Conservation (phyloP, 768 basidiomycete genomes). For the Serendipita vermifera region DNA sequence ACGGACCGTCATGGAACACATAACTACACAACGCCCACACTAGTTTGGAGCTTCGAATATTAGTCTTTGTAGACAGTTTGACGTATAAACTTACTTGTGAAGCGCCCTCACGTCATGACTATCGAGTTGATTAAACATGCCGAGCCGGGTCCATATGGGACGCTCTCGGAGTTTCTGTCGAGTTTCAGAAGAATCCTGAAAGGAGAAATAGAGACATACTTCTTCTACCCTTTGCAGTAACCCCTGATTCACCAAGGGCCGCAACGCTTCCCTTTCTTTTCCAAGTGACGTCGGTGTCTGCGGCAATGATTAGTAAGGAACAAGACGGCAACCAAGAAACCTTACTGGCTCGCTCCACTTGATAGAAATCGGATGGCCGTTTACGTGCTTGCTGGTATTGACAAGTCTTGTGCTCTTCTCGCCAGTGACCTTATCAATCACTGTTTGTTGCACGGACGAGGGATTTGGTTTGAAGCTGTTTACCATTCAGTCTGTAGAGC, state of each 20-base stretch:
- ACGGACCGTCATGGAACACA: conserved; percentile 87
- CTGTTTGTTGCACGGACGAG: conserved; percentile 54
- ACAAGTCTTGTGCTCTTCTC: conserved; percentile 74
- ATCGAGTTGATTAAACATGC: conserved; percentile 70
- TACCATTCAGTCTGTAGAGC: conserved; percentile 19
- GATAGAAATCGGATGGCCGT: conserved; percentile 60
- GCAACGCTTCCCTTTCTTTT: conserved; percentile 45
- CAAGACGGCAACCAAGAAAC: not conserved
- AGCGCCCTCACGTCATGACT: conserved; percentile 55
- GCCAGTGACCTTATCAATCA: conserved; percentile 61
- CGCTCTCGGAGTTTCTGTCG: conserved; percentile 41
- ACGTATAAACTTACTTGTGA: conserved; percentile 44
- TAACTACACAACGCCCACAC: conserved; percentile 73
- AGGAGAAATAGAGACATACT: conserved; percentile 25
- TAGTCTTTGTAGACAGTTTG: not conserved
- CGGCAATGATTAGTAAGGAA: conserved; percentile 8
- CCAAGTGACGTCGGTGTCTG: conserved; percentile 59
- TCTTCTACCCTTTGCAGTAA: conserved; percentile 43
- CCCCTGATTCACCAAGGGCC: conserved; percentile 38
- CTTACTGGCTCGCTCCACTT: conserved; percentile 48
- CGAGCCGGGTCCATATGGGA: conserved; percentile 82
- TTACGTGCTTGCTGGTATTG: conserved; percentile 77
- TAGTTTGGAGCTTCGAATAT: conserved; percentile 51
- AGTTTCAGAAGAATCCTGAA: conserved; percentile 15
- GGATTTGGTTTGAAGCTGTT: conserved; percentile 71